These are phyloP conservation scores for Dothiorella sarmentorum DNA, from an alignment of 2,329 filamentous ascomycete genomes.

Conservation along the genomic window DNA sequence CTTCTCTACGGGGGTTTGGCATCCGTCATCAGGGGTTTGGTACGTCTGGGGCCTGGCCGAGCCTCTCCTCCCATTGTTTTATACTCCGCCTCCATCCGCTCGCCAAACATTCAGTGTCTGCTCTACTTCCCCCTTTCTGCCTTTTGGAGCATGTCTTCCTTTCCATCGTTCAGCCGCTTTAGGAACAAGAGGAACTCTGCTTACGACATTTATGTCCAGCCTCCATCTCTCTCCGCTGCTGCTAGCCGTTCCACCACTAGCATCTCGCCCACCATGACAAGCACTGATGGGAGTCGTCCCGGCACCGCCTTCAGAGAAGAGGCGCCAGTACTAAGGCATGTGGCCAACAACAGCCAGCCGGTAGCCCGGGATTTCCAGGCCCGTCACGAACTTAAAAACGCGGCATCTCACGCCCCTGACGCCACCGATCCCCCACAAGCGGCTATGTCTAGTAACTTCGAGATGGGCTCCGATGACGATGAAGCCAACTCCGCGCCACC, in stretches of 20 bases:
- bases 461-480: constrained; percentile 14
- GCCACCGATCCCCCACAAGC: background rate
- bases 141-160: background rate
- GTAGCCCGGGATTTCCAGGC: background rate
- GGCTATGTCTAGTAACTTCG: background rate
- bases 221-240: background rate
- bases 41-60: constrained; percentile 3
- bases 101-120: background rate
- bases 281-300: background rate
- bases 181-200: background rate
- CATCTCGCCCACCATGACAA: background rate
- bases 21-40: background rate
- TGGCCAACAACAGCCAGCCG: background rate
- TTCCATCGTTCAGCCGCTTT: background rate
- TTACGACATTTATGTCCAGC: background rate
- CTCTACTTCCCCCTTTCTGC: background rate
- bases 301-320: background rate
- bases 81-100: background rate
- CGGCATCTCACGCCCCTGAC: background rate
- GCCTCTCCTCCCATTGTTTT: background rate
- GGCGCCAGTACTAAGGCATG: background rate
- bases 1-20: background rate
- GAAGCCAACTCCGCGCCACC: background rate
- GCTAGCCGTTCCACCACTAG: constrained; percentile 1
- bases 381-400: background rate